phyloP scores from a whole-genome alignment of 2,329 filamentous ascomycete species.

The Cytospora piceicola region DNA sequence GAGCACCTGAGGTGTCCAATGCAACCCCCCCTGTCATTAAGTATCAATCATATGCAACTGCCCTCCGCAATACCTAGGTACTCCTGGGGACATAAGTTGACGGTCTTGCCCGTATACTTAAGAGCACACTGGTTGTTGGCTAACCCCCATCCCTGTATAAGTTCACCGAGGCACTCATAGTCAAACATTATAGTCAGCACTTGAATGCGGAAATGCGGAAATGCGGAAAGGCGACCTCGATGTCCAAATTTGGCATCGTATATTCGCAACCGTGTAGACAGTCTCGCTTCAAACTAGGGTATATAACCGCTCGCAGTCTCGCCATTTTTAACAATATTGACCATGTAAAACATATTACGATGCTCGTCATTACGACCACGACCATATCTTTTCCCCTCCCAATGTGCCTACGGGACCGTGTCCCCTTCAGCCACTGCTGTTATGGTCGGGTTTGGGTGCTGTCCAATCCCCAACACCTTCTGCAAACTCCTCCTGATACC shows the following conservation, averaged over 20 bases:
- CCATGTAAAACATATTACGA: background rate
- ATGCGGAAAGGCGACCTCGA: background rate
- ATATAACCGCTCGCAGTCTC: background rate
- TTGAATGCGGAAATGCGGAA: background rate
- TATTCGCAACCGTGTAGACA: background rate
- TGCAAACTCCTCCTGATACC: slow-evolving; percentile 52
- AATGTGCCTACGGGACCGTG: background rate
- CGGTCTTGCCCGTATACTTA: background rate
- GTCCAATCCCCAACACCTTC: slow-evolving; percentile 48
- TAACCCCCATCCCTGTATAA: background rate
- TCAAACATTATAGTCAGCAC: background rate
- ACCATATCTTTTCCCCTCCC: too few species aligned
- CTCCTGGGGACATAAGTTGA: background rate
- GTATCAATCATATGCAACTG: background rate
- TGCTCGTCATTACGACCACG: background rate
- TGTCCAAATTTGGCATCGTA: background rate
- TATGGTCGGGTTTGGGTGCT: slow-evolving; percentile 19
- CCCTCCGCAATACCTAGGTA: background rate
- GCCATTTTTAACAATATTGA: background rate
- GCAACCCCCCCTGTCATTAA: background rate
- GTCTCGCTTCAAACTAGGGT: background rate
- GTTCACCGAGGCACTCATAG: background rate
- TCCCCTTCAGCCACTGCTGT: background rate
- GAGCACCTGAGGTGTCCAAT: slow-evolving; percentile 5
- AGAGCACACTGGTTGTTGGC: background rate